Base-by-base conservation (phyloP, 2,329 filamentous ascomycete genomes). In the Gnomoniopsis sp. region DNA sequence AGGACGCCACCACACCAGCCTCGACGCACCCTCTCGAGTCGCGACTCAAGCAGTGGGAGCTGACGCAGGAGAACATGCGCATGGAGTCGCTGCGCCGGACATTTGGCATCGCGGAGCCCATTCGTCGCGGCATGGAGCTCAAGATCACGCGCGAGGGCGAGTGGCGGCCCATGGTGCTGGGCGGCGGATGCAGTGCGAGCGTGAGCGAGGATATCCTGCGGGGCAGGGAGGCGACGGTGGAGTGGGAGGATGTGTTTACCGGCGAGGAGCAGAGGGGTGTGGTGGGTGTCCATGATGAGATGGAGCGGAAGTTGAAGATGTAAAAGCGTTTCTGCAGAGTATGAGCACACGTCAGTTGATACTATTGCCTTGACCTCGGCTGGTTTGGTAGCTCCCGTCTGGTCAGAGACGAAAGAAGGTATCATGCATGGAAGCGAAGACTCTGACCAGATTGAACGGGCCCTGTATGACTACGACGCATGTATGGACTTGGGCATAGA, bases 161-260 rank as follows among this genome's bases (percentile, higher is more conserved):
- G 74, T 96, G 92, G 88, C 83, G 86, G 68, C 91, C 91, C 51
- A 77, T 85, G 67, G 86, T 84, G 49, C 78, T 96, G 57, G 82
- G 85, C 48, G 85, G 87, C 41, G 75, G 78, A 54, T 77, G 70
- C 66, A 74, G 79, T 50, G 81, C 84, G 12, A 86, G 86, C 69
- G 81, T 98, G 53, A 93, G 97, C 77, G 90, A 91, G 79, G 93
- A 98, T 72, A 91, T 99, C 63, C 77, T 99, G 69, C 83, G 82
- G 62, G 93, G 92, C 3, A 79, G 87, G 69, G 95, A 98, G 72
- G 77, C 83, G 30, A 88, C 84, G 68, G 80, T 96, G 66, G 85
- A 82, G 10, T 99, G 95, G 95, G 95, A 99, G 81, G 95, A 98
- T 78, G 86, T 99, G 21, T 98, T 88, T 72, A 85, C 83, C 21